Evolutionary conservation across 1,284 basidiomycete genomes (phyloP).

Genomic region (Vanrija sp.): DNA sequence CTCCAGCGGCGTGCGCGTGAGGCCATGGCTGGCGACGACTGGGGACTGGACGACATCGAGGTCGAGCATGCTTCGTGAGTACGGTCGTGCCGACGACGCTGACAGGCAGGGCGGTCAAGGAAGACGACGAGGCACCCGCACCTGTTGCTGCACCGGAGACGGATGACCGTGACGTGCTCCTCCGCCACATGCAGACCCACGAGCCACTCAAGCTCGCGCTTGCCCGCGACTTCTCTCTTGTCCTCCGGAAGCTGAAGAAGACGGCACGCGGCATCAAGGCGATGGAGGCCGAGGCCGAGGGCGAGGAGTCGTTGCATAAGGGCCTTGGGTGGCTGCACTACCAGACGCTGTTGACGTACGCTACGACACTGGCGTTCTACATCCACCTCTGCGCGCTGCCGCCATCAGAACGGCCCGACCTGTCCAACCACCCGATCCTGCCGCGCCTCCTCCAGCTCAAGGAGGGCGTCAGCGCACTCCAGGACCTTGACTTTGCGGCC

Average conservation of each 20-base stretch:
- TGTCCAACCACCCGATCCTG: slow-evolving; percentile 74
- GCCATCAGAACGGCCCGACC: slow-evolving; percentile 57
- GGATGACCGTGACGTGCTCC: slow-evolving; percentile 46
- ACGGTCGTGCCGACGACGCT: background rate
- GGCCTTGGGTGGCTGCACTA: slow-evolving; percentile 50
- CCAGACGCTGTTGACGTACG: slow-evolving; percentile 80
- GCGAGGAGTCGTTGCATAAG: slow-evolving; percentile 40
- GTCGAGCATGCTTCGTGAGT: slow-evolving; percentile 48
- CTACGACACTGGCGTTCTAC: slow-evolving; percentile 88
- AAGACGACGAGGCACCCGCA: slow-evolving; percentile 4
- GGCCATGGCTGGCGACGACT: slow-evolving; percentile 69
- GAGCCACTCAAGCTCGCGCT: slow-evolving; percentile 67
- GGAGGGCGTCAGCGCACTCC: slow-evolving; percentile 72
- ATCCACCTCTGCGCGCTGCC: slow-evolving; percentile 77
- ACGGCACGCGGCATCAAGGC: slow-evolving; percentile 44
- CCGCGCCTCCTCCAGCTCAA: slow-evolving; percentile 79
- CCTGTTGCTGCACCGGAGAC: slow-evolving; percentile 28
- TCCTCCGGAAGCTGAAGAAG: slow-evolving; percentile 47
- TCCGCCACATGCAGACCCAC: slow-evolving; percentile 72
- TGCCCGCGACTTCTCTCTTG: slow-evolving; percentile 53
- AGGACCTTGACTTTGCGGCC: slow-evolving; percentile 68
- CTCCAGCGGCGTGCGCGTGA: slow-evolving; percentile 73
- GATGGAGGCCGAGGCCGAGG: slow-evolving; percentile 33
- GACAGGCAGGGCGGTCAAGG: background rate
- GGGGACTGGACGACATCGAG: slow-evolving; percentile 67